phyloP scores from a whole-genome alignment of 352 stramenopile species.

The Plasmopara muralis region DNA sequence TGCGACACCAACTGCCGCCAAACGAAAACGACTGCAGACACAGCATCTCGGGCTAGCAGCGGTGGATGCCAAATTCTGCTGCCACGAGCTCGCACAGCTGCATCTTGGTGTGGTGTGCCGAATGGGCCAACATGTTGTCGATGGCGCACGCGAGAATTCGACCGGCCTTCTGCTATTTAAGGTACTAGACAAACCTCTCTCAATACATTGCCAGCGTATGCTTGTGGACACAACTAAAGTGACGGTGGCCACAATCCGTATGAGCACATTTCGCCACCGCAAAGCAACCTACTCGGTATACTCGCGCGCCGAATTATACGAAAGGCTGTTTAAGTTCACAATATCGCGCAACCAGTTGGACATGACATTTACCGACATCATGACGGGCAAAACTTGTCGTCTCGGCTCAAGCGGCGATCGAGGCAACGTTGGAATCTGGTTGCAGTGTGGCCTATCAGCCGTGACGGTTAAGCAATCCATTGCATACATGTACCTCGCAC shows the following conservation, averaged over 20 bases:
- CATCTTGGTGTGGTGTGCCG: conserved; percentile 24
- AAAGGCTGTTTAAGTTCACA: conserved; percentile 27
- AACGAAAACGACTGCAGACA: conserved; percentile 17
- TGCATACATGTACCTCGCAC: conserved; percentile 24
- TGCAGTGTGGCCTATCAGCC: conserved; percentile 19
- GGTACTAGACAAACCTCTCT: conserved; percentile 26
- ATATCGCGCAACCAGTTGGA: conserved; percentile 20
- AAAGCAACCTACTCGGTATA: conserved; percentile 28
- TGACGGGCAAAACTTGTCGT: conserved; percentile 26
- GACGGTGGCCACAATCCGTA: conserved; percentile 30
- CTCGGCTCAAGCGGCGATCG: conserved; percentile 19
- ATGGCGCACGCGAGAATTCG: conserved; percentile 19
- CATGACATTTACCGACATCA: conserved; percentile 31
- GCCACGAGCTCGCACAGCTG: conserved; percentile 26
- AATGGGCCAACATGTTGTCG: conserved; percentile 23
- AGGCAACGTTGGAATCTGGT: conserved; percentile 32
- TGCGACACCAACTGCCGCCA: conserved; percentile 9
- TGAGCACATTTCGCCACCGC: conserved; percentile 22
- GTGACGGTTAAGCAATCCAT: conserved; percentile 18
- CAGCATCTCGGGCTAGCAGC: conserved; percentile 30
- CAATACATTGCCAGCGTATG: conserved; percentile 28
- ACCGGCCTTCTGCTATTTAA: conserved; percentile 28
- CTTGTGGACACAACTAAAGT: conserved; percentile 23
- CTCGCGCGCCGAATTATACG: conserved; percentile 10
- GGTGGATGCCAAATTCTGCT: conserved; percentile 29